A percentile compares a stretch with the other conserved stretches of the same genome.
Conservation (phyloP, 768 basidiomycete genomes). For the Trametes meyenii region DNA sequence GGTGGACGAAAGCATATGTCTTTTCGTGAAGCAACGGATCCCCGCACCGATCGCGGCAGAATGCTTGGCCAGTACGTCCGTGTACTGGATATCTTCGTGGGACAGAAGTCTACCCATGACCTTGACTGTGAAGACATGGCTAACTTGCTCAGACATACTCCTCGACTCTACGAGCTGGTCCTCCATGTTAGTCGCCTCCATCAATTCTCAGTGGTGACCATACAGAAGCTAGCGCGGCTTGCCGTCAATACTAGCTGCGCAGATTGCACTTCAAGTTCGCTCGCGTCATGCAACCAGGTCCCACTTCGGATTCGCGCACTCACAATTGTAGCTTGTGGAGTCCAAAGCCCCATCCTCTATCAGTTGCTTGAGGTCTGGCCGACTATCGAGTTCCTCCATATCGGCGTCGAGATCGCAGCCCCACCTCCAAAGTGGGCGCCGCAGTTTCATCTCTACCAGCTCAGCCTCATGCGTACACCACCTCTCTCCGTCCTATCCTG, state of each 20-base stretch:
- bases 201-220: slow-evolving; percentile 30
- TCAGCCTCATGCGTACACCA: slow-evolving; percentile 41
- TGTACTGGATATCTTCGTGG: slow-evolving; percentile 21
- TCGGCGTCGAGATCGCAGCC: slow-evolving; percentile 41
- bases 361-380: slow-evolving; percentile 45
- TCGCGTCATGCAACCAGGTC: background rate
- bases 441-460: slow-evolving; percentile 42
- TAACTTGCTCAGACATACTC: slow-evolving; percentile 33
- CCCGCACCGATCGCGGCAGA: slow-evolving; percentile 8
- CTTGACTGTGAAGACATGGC: slow-evolving; percentile 17
- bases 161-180: slow-evolving; percentile 38
- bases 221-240: slow-evolving; percentile 32
- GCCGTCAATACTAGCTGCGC: slow-evolving; percentile 6
- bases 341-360: slow-evolving; percentile 48
- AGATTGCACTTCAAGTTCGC: background rate
- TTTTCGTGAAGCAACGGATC: slow-evolving; percentile 16
- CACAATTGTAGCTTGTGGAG: slow-evolving; percentile 37
- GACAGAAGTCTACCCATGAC: background rate
- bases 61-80: slow-evolving; percentile 23
- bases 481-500: slow-evolving; percentile 38
- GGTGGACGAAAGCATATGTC: background rate
- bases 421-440: slow-evolving; percentile 34
- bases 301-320: slow-evolving; percentile 36
- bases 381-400: slow-evolving; percentile 40
- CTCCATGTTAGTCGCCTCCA: slow-evolving; percentile 33